phyloP scores from a whole-genome alignment of 129 eudicot genomes.

The Saposhnikovia divaricata region DNA sequence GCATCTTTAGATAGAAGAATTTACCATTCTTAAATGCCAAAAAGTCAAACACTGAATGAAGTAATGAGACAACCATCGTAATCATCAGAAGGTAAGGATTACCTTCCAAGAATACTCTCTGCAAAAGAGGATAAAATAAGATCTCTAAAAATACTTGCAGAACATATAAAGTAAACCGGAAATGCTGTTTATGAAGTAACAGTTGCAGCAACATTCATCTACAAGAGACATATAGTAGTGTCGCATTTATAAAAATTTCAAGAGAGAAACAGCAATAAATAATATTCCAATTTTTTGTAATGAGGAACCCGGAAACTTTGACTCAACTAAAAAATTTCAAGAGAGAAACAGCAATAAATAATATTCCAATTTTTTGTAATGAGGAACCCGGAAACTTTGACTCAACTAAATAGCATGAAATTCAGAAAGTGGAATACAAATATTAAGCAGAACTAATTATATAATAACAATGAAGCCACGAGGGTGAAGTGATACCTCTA shows the following conservation, averaged over 20 bases:
- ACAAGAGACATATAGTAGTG: background rate
- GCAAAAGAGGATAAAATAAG: constrained; percentile 19
- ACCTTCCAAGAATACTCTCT: constrained; percentile 98
- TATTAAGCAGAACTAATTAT: background rate
- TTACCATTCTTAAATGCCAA: constrained; percentile 96
- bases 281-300: background rate
- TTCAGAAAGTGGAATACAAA: background rate
- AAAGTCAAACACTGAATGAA: constrained; percentile 90
- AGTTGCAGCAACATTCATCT: background rate
- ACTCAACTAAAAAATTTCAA: background rate
- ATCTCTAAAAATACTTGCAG: background rate
- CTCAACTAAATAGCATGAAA: background rate
- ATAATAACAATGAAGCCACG: background rate
- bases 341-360: background rate
- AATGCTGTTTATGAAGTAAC: background rate
- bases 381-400: background rate
- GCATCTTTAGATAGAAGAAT: background rate
- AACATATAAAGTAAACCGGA: background rate
- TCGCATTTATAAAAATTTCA: background rate
- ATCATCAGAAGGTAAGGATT: constrained; percentile 81
- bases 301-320: background rate
- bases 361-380: background rate
- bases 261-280: background rate
- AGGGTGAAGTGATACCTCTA: background rate
- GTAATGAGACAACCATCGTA: constrained; percentile 84